Base-by-base conservation (phyloP, 345 rosid genomes). In the Alliaria petiolata region DNA sequence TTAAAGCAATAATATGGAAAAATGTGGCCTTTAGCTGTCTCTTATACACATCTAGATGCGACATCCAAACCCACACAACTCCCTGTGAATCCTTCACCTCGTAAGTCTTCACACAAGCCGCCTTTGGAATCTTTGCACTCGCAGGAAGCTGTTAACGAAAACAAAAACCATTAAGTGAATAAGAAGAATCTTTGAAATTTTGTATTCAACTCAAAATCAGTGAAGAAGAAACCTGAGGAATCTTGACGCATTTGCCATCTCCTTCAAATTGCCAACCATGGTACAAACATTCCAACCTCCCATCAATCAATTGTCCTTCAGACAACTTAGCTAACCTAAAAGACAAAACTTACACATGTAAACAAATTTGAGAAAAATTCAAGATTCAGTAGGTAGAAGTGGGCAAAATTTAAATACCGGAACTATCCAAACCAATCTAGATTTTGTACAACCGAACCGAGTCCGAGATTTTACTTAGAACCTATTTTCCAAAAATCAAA, bases 201-300 rank as follows among this genome's bases (percentile, higher is more conserved):
- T 8, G 28, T 44, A 5, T 52, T 33, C 6, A 16, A 22, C 31
- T 63, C 11, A 35, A 34, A 4, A n/a, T n/a, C 14, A 36, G 17
- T 25, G 25, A 31, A 67, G 0, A 1, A 30, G 70, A 56, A 36
- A 92, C 96, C 97, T 88, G 96, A 79, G 98, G 98, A 63, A 93
- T 93, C 83, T 86, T 85, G 28, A 89, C 87, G 60, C 98, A 91
- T 84, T 87, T 78, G 17, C 95, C 97, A 15, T 87, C 85, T 40
- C 97, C 95, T 66, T 86, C 95, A 75, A 87, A 93, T 73, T 91
- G 98, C 97, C 98, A 93, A 13, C 98, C 97, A 69, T 93, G 98
- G 74, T 93, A 93, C 39, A 91, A 63, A 77, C 97, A 91, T 83
- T 93, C 98, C 33, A 93, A 84, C 64, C 91, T 86, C 49, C 98